A percentile compares a stretch with the other conserved stretches of the same genome.
Conservation (phyloP, 176 grass and related monocot species). For the Eragrostis curvula region DNA sequence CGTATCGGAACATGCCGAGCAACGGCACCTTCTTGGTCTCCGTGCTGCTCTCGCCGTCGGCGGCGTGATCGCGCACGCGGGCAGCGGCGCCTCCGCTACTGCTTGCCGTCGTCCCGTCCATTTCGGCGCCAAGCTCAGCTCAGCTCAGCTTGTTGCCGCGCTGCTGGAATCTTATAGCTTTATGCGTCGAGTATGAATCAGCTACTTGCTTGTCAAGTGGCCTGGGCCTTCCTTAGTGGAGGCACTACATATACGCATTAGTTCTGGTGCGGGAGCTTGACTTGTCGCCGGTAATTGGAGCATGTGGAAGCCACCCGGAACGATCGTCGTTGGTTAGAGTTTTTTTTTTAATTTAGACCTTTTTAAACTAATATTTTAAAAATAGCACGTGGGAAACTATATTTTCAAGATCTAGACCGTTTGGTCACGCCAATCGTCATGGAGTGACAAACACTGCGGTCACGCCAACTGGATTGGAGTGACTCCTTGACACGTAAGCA, state of each 20-base stretch:
- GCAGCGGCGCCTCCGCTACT: not conserved
- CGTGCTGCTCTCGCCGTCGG: not conserved
- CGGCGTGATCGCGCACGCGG: not conserved
- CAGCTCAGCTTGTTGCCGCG: conserved; percentile 7
- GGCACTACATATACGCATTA: conserved; percentile 17
- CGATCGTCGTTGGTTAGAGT: not conserved
- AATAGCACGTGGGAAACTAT: too few relatives aligned
- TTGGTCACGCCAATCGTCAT: too few relatives aligned
- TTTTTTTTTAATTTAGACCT: too few relatives aligned
- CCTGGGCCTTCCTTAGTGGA: conserved; percentile 1
- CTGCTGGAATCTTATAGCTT: conserved; percentile 4
- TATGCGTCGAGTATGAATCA: not conserved
- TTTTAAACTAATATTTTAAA: too few relatives aligned
- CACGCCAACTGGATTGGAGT: too few relatives aligned
- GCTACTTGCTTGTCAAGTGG: not conserved
- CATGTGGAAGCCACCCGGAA: conserved; percentile 29
- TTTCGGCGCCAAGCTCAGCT: not conserved
- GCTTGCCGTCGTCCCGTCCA: not conserved
- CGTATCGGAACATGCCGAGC: conserved; percentile 64
- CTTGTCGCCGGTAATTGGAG: not conserved
- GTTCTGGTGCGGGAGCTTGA: not conserved
- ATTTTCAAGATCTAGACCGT: too few relatives aligned
- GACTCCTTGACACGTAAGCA: too few relatives aligned
- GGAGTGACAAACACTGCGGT: too few relatives aligned
- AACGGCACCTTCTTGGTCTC: conserved; percentile 47